Evolutionary conservation across 345 rosid species (phyloP).

Genomic region (Geranium rotundifolium): DNA sequence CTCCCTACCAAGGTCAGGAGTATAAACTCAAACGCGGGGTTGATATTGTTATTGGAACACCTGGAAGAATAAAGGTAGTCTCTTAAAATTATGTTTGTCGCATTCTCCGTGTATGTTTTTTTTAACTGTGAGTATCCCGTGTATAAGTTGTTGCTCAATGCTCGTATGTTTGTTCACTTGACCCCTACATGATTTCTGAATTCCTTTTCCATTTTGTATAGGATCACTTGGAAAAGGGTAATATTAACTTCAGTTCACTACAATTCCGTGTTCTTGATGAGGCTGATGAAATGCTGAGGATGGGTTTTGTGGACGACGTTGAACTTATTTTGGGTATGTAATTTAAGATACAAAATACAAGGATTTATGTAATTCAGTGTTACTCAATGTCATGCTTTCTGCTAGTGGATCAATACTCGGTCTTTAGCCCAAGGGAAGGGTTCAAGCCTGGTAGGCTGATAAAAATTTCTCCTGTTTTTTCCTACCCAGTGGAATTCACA

Average conservation of each 20-base stretch:
- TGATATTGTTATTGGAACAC: constrained; percentile 87
- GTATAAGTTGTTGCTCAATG: no score
- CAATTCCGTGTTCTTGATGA: constrained; percentile 94
- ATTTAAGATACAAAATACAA: neutral
- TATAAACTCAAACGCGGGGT: constrained; percentile 62
- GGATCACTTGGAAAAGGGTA: constrained; percentile 81
- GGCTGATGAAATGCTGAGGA: constrained; percentile 96
- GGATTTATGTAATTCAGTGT: neutral
- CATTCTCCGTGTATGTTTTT: neutral
- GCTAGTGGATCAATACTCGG: no score
- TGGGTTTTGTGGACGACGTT: constrained; percentile 98
- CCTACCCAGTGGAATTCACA: no score
- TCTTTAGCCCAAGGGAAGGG: no score
- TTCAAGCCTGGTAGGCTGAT: no score
- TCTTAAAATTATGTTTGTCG: neutral
- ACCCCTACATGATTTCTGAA: neutral
- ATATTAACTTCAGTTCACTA: constrained; percentile 49
- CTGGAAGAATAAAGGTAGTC: constrained; percentile 83
- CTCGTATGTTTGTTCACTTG: no score
- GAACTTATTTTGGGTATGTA: constrained; percentile 76
- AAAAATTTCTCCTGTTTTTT: no score
- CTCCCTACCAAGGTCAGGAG: constrained; percentile 57
- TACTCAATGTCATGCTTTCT: neutral
- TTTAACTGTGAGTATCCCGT: no score
- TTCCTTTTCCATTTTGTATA: constrained; percentile 13